Base-by-base conservation (phyloP, 1,284 basidiomycete species). In the Mycena sp. region DNA sequence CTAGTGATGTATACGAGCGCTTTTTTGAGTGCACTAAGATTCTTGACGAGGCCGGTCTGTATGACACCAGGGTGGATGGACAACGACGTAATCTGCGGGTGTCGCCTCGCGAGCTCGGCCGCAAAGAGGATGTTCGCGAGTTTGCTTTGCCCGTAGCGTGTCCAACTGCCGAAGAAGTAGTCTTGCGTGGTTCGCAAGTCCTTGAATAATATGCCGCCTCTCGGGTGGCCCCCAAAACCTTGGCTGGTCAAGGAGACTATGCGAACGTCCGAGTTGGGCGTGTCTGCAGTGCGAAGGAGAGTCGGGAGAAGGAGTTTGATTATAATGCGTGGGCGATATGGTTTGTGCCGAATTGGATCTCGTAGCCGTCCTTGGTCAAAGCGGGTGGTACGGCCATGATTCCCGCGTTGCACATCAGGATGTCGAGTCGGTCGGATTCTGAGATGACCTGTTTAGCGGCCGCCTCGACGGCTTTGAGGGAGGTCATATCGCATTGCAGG, bases 291-390 rank as follows among this genome's bases (percentile, higher is more conserved):
- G n/a, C n/a, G n/a, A n/a, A n/a, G n/a, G n/a, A n/a, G n/a, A n/a
- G n/a, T n/a, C n/a, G n/a, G n/a, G n/a, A n/a, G n/a, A n/a, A n/a
- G n/a, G 14, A 67, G 63, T 28, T 70, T 70, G 43, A 68, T 64
- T 70, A 38, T 26, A 68, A 44, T 1, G 65, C 64, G 44, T 71
- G 68, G 5, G 64, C 64, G 43, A 71, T 10, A 38, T 70, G 68
- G 57, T 71, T 71, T 17, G 61, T 51, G 2, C 63, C 70, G 16
- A 70, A 67, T n/a, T 71, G 70, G 9, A 67, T 28, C 26, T 70
- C 70, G 49, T 67, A 70, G 14, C 70, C 70, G 3, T 71, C 69
- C 21, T 51, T 61, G 12, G 68, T n/a, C n/a, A n/a, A n/a, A n/a
- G n/a, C n/a, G n/a, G n/a, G n/a, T n/a, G n/a, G n/a, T n/a, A n/a